phyloP scores from a whole-genome alignment of 192 early-diverging fungal species.

The Linnemannia zychae region DNA sequence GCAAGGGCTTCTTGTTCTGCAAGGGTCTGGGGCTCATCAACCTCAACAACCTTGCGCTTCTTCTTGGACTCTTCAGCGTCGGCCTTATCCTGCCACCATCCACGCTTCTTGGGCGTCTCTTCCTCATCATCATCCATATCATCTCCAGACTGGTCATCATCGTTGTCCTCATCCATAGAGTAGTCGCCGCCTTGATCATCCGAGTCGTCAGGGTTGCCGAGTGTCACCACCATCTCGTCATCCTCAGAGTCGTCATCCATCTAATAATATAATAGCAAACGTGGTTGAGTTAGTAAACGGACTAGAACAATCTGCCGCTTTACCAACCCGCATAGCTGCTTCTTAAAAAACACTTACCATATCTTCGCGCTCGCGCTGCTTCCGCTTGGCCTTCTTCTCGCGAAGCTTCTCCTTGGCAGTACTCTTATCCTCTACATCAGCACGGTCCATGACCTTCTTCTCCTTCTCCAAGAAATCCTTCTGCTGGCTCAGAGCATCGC shows the following conservation, averaged over 20 bases:
- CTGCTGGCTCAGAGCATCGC: constrained; percentile 73
- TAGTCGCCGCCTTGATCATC: constrained; percentile 29
- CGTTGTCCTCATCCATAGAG: constrained; percentile 29
- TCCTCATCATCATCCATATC: constrained; percentile 22
- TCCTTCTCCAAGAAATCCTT: constrained; percentile 80
- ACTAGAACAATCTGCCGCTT: background rate
- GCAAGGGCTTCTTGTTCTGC: constrained; percentile 74
- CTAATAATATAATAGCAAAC: background rate
- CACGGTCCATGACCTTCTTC: constrained; percentile 75
- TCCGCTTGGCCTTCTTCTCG: constrained; percentile 80
- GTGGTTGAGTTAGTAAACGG: background rate
- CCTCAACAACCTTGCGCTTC: constrained; percentile 62
- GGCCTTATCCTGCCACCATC: constrained; percentile 56
- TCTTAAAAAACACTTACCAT: constrained; percentile 22
- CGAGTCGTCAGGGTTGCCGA: constrained; percentile 44
- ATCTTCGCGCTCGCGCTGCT: constrained; percentile 71
- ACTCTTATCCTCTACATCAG: constrained; percentile 85
- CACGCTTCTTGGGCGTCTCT: constrained; percentile 52
- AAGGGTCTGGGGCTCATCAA: constrained; percentile 68
- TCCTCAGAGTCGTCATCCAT: constrained; percentile 43
- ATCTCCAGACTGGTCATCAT: constrained; percentile 19
- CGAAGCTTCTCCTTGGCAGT: constrained; percentile 72
- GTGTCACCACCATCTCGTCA: constrained; percentile 38
- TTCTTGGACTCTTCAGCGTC: constrained; percentile 62
- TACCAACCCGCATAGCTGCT: background rate